Evolutionary conservation across 1,284 basidiomycete species (phyloP), one percentile per base, ranked within the genome.

Genomic region (Mycena sp.): DNA sequence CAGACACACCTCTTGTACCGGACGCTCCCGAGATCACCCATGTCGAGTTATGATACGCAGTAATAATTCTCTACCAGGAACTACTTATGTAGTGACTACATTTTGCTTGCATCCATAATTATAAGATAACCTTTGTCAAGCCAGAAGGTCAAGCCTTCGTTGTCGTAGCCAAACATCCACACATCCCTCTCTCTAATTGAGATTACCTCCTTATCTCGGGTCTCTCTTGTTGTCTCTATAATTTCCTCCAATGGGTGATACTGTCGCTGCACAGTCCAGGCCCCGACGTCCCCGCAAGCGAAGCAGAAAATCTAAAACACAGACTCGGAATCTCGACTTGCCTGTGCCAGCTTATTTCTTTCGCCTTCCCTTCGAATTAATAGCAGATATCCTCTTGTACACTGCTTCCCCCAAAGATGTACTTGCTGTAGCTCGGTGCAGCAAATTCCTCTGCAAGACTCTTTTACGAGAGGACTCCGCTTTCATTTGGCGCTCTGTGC

Each of bases 401-500:
- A 70, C 70, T 4, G 43, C 55, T 6, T 73, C 68, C 6, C 68
- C 72, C 0, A 70, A 64, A 45, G 69, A 70, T 37, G 53, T 73
- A 2, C 68, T 73, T 44, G 65, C 69, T 5, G 65, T 71, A 1
- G 67, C 71, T 10, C 67, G 72, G 16, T 70, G 69, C 43, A 69
- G 61, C 67, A 69, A 66, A 41, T 67, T 62, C 51, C 61, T 55
- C 29, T 84, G 82, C 69, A 62, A 69, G 2, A 80, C 81, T 0
- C 77, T 89, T 5, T 73, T 84, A 7, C 73, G 79, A 57, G 74
- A 76, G 0, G 65, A 75, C 1, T 78, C 80, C 2, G 66, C 68
- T 2, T 83, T 75, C 69, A 85, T 89, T 41, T 89, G 87, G 87
- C 78, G 78, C 48, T 66, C 73, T 6, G 78, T 80, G 10, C 78